Conservation (phyloP, 345 rosid species). For the Aquilaria yunnanensis region DNA sequence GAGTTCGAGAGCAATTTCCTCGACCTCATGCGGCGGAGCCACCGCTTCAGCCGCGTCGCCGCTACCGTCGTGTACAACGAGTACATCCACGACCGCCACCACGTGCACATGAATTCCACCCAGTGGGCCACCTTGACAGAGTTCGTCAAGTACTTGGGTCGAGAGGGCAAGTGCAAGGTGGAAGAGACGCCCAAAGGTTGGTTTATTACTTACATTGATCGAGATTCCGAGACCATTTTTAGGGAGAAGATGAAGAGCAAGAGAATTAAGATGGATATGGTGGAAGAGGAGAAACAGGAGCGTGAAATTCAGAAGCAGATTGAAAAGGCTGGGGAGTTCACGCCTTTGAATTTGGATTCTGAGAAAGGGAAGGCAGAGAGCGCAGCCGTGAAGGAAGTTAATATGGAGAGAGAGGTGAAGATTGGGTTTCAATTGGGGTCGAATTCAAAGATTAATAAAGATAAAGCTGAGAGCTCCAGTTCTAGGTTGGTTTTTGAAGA, state of each 20-base stretch:
- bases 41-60: conserved; percentile 84
- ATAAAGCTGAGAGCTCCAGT: conserved; percentile 41
- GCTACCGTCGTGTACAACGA: conserved; percentile 97
- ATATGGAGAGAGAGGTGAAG: conserved; percentile 53
- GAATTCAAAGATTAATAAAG: conserved; percentile 26
- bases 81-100: conserved; percentile 81
- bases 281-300: conserved; percentile 92
- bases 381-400: conserved; percentile 27
- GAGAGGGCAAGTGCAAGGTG: conserved; percentile 84
- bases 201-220: conserved; percentile 88
- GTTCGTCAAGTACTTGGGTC: conserved; percentile 75
- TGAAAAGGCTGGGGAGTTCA: conserved; percentile 55
- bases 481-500: conserved; percentile 51
- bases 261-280: conserved; percentile 66
- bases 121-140: conserved; percentile 91
- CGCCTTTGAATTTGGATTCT: neutral
- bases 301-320: conserved; percentile 73
- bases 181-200: conserved; percentile 97
- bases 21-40: conserved; percentile 77
- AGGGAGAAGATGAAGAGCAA: conserved; percentile 86
- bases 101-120: conserved; percentile 90
- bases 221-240: conserved; percentile 77
- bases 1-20: conserved; percentile 79
- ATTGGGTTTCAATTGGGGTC: conserved; percentile 58
- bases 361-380: conserved; percentile 15